phyloP scores from a whole-genome alignment of 2,329 filamentous ascomycete species.

The Esteya vermicola region DNA sequence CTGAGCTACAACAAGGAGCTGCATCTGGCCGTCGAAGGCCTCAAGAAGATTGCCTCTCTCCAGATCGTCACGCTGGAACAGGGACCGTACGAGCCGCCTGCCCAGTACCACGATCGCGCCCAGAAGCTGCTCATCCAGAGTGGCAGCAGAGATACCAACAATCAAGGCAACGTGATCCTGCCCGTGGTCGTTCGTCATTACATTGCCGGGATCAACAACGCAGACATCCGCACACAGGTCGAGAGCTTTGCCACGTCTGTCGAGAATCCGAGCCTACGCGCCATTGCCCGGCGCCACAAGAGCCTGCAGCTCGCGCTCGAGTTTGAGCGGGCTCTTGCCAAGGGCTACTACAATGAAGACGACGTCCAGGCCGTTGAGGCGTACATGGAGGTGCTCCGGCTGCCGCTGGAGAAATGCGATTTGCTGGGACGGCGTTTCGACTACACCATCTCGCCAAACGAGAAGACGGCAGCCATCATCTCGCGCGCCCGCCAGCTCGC shows the following conservation, averaged over 20 bases:
- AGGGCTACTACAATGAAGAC: constrained; percentile 27
- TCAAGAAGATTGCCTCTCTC: constrained; percentile 37
- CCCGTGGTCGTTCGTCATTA: constrained; percentile 28
- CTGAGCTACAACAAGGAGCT: constrained; percentile 38
- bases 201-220: constrained; percentile 34
- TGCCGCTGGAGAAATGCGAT: constrained; percentile 15
- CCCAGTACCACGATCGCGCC: constrained; percentile 33
- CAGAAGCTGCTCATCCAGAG: constrained; percentile 23
- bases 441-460: constrained; percentile 23
- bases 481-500: constrained; percentile 28
- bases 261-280: constrained; percentile 19
- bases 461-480: constrained; percentile 20
- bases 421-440: constrained; percentile 13
- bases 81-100: constrained; percentile 33
- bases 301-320: constrained; percentile 40
- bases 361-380: constrained; percentile 23
- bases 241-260: constrained; percentile 16
- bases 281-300: constrained; percentile 35
- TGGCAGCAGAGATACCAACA: constrained; percentile 13
- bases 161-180: constrained; percentile 12
- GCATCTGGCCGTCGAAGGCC: constrained; percentile 26
- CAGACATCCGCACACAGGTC: constrained; percentile 29
- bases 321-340: constrained; percentile 37
- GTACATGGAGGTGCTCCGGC: constrained; percentile 37
- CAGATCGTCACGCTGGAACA: constrained; percentile 41